Evolutionary conservation across 2,329 filamentous ascomycete genomes (phyloP).

Genomic region (Neofusicoccum cordaticola): DNA sequence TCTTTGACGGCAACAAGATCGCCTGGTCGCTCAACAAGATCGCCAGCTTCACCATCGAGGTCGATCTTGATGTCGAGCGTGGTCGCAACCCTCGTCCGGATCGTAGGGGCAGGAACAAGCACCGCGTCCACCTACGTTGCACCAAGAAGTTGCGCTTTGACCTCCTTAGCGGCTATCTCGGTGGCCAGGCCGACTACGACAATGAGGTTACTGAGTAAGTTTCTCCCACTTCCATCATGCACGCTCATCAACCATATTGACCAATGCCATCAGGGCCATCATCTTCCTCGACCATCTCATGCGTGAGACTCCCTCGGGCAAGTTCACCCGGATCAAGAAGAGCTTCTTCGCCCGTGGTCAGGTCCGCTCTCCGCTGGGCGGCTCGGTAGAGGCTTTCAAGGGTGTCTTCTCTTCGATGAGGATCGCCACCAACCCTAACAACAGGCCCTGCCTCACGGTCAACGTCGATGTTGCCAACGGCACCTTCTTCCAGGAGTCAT

Average conservation of each 20-base stretch:
- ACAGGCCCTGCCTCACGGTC: conserved; percentile 65
- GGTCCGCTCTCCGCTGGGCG: conserved; percentile 54
- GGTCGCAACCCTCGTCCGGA: conserved; percentile 33
- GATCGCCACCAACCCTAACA: conserved; percentile 56
- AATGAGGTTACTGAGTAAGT: conserved; percentile 32
- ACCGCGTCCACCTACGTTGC: conserved; percentile 60
- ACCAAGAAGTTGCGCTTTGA: conserved; percentile 69
- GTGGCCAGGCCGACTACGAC: conserved; percentile 59
- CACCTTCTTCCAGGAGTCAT: conserved; percentile 68
- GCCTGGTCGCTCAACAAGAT: conserved; percentile 60
- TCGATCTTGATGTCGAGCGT: conserved; percentile 72
- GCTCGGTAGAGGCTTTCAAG: conserved; percentile 74
- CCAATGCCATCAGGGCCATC: conserved; percentile 69
- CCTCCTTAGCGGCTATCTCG: conserved; percentile 64
- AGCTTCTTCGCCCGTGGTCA: conserved; percentile 70
- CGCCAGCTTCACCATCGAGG: conserved; percentile 42
- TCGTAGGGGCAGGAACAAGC: conserved; percentile 44
- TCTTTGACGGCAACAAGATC: conserved; percentile 81
- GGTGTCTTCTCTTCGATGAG: conserved; percentile 86
- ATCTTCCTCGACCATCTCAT: conserved; percentile 90
- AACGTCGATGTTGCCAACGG: conserved; percentile 92
- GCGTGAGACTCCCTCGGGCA: conserved; percentile 70
- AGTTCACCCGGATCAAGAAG: conserved; percentile 70
- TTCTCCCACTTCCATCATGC: neutral
- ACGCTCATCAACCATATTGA: conserved; percentile 17